phyloP scores from a whole-genome alignment of 2,329 filamentous ascomycete species.

The Leptographium flavum region DNA sequence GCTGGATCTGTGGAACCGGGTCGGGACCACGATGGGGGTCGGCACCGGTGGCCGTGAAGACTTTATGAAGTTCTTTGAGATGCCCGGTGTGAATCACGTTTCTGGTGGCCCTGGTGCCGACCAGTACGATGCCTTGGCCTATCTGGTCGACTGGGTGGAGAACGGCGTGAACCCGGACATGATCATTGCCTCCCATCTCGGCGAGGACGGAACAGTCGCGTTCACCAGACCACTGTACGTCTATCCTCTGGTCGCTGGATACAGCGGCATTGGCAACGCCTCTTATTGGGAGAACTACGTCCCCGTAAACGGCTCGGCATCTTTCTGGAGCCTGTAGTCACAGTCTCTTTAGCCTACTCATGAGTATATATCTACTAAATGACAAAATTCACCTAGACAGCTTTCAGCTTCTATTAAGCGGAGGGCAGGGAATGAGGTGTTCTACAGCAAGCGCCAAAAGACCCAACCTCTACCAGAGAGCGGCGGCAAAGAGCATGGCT shows the following conservation, averaged over 20 bases:
- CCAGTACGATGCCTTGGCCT: not conserved
- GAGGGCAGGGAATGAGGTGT: too few species aligned
- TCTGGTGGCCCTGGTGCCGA: slow-evolving; percentile 1
- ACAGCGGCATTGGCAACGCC: not conserved
- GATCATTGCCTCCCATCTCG: not conserved
- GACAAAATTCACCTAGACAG: too few species aligned
- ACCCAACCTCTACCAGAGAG: too few species aligned
- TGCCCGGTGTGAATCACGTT: not conserved
- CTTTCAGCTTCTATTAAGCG: too few species aligned
- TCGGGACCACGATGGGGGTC: not conserved
- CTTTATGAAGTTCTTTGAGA: slow-evolving; percentile 1
- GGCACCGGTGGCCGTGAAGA: not conserved
- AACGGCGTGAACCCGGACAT: not conserved
- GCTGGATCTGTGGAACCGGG: not conserved
- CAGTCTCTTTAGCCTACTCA: too few species aligned
- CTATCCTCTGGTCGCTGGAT: not conserved
- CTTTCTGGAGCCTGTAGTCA: not conserved
- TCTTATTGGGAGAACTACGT: not conserved
- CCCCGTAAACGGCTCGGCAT: slow-evolving; percentile 4
- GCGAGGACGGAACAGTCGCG: not conserved
- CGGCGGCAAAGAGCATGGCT: too few species aligned
- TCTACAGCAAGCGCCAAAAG: too few species aligned
- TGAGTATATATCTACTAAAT: too few species aligned
- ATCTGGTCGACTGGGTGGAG: slow-evolving; percentile 2
- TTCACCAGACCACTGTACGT: slow-evolving; percentile 1